These are phyloP conservation scores for Oligophagozyma castellii DNA, from an alignment of 1,139 yeast species.

Conservation along the genomic window DNA sequence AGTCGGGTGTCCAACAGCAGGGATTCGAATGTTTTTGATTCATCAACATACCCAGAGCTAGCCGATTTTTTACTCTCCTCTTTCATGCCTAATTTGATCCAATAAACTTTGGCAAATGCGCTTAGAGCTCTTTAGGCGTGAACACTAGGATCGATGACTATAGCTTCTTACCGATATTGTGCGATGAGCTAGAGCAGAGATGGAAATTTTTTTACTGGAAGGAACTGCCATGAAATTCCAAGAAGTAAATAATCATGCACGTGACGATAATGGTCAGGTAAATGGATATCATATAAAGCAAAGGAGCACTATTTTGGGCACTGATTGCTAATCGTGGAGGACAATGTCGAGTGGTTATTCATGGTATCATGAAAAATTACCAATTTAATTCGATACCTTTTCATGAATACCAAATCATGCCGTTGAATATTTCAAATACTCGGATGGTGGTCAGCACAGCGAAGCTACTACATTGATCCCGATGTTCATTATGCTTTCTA, in stretches of 20 bases:
- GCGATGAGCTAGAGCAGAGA: too few species aligned
- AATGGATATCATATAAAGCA: not conserved
- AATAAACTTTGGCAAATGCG: too few species aligned
- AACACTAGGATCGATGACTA: too few species aligned
- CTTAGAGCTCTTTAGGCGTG: too few species aligned
- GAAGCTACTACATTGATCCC: constrained; percentile 82
- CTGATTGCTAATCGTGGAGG: not conserved
- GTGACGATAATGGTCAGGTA: too few species aligned
- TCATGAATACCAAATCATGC: not conserved
- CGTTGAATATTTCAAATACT: constrained; percentile 12
- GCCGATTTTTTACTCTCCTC: too few species aligned
- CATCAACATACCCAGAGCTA: constrained; percentile 40
- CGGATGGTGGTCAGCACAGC: constrained; percentile 24
- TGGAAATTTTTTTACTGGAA: not conserved
- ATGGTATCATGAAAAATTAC: not conserved
- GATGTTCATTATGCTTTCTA: constrained; percentile 64
- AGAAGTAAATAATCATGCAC: not conserved
- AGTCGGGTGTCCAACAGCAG: constrained; percentile 70
- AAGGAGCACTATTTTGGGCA: not conserved
- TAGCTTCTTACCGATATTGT: too few species aligned
- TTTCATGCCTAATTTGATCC: too few species aligned
- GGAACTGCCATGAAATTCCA: not conserved
- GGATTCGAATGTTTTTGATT: constrained; percentile 53
- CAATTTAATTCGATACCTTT: not conserved
- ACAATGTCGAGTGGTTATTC: too few species aligned